Percentiles rank a stretch among this genome's conserved stretches.
These are phyloP conservation scores for Trypanosoma lewisi DNA, from an alignment of 208 protist genomes.

Conservation along the genomic window DNA sequence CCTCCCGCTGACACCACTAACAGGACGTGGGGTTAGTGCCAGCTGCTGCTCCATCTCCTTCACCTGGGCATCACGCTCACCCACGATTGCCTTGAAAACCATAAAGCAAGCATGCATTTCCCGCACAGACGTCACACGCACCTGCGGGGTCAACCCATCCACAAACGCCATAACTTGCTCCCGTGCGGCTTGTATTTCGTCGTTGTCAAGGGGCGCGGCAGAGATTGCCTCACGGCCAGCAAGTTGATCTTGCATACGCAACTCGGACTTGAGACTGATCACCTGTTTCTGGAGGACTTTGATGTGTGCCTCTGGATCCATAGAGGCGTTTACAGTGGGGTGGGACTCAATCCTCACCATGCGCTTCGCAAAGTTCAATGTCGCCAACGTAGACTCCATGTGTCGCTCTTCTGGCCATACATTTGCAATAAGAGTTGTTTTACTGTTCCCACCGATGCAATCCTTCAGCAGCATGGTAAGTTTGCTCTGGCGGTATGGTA, in stretches of 20 bases:
- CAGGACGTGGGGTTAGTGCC: constrained; percentile 4
- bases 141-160: constrained; percentile 45
- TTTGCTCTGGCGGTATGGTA: constrained; percentile 74
- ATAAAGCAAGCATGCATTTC: constrained; percentile 86
- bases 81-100: constrained; percentile 52
- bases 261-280: constrained; percentile 76
- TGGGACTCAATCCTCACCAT: constrained; percentile 84
- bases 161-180: constrained; percentile 65
- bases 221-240: constrained; percentile 20
- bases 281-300: constrained; percentile 81
- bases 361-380: constrained; percentile 88
- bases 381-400: constrained; percentile 76
- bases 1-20: constrained; percentile 4
- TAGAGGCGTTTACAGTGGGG: constrained; percentile 49
- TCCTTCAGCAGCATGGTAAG: constrained; percentile 81
- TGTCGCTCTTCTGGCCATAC: constrained; percentile 53
- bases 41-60: constrained; percentile 31
- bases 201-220: constrained; percentile 42
- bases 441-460: constrained; percentile 65
- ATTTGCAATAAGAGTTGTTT: constrained; percentile 89
- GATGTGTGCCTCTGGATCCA: constrained; percentile 71
- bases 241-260: constrained; percentile 91
- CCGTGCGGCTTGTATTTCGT: constrained; percentile 63
- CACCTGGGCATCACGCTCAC: constrained; percentile 33
- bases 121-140: constrained; percentile 68